Evolutionary conservation across 352 stramenopile genomes (phyloP), one percentile per base, ranked within the genome.

Genomic region (Thalassiosira exigua): DNA sequence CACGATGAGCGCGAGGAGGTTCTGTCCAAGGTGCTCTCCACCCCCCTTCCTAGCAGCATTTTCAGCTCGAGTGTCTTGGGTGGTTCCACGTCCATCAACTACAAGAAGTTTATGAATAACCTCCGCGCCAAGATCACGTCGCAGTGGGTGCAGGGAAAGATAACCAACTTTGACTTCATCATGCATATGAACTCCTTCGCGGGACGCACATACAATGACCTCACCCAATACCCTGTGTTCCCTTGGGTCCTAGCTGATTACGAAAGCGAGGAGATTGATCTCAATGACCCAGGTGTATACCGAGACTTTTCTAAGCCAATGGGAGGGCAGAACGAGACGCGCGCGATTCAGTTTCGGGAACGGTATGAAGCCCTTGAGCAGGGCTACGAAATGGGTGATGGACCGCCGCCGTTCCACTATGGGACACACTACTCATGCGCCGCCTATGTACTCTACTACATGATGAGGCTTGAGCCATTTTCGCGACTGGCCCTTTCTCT

Each of bases 181-280:
- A 98, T 98, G 95, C 92, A 98, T 57, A 90, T 98, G 32, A 98
- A 98, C 75, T 98, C 96, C 1, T 95, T 98, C 62, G 95, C 95
- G 3, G 96, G 96, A 22, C 87, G 96, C 19, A 96, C 91, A 14
- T 96, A 95, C 78, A 96, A 96, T 75, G 94, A 97, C 68, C 66
- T 97, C 21, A 99, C 97, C 17, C 90, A 95, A 81, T 99, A 99
- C 84, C 97, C 98, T 21, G 96, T 99, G 3, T 99, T 99, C 71
- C 98, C 98, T 7, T 99, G 98, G 98, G 90, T 99, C 3, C 84
- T 99, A 14, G 84, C 94, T 3, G 97, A 99, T 87, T 99, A 99
- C 80, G 94, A 94, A 2, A 98, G 93, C 5, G 85, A 96, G 32
- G 93, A 96, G 32, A 88, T 99, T 48, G 96, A 99, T 81, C 84